phyloP scores from a whole-genome alignment of 371 early-diverging fungal species.

The Mortierella sp. region DNA sequence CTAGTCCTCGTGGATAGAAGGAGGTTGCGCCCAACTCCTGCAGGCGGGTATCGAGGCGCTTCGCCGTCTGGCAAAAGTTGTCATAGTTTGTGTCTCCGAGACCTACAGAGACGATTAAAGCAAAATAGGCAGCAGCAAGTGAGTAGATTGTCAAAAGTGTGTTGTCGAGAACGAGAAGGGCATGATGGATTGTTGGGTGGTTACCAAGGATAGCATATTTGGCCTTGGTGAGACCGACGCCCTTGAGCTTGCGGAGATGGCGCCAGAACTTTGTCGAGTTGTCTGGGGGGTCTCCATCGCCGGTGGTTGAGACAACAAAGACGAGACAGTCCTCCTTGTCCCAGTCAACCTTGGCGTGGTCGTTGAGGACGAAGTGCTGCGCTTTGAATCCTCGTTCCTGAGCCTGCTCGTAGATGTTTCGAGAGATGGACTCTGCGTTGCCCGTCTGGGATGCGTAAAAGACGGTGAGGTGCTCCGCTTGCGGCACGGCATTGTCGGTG shows the following conservation, averaged over 20 bases:
- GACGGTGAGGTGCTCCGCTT: constrained; percentile 60
- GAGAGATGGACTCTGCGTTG: constrained; percentile 93
- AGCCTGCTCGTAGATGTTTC: constrained; percentile 84
- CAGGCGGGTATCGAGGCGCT: constrained; percentile 81
- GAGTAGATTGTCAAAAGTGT: too few species aligned
- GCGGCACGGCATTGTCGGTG: constrained; percentile 23
- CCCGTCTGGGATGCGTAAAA: constrained; percentile 95
- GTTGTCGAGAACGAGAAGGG: neutral
- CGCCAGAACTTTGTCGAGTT: constrained; percentile 92
- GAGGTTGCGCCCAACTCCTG: constrained; percentile 79
- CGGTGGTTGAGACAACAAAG: constrained; percentile 91
- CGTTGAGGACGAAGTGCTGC: constrained; percentile 76
- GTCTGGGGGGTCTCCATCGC: constrained; percentile 97
- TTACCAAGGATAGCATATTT: constrained; percentile 71
- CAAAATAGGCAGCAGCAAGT: neutral
- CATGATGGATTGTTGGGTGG: neutral
- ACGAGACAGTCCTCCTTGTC: constrained; percentile 71
- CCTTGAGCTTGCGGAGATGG: constrained; percentile 76
- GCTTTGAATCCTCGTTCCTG: constrained; percentile 77
- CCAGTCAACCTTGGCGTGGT: constrained; percentile 74
- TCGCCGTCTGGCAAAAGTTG: constrained; percentile 90
- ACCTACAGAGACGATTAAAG: constrained; percentile 56
- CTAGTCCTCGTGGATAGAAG: constrained; percentile 84
- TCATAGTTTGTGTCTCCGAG: constrained; percentile 95
- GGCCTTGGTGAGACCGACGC: constrained; percentile 63